Evolutionary conservation across 345 rosid genomes (phyloP).

Genomic region (Combretum micranthum): DNA sequence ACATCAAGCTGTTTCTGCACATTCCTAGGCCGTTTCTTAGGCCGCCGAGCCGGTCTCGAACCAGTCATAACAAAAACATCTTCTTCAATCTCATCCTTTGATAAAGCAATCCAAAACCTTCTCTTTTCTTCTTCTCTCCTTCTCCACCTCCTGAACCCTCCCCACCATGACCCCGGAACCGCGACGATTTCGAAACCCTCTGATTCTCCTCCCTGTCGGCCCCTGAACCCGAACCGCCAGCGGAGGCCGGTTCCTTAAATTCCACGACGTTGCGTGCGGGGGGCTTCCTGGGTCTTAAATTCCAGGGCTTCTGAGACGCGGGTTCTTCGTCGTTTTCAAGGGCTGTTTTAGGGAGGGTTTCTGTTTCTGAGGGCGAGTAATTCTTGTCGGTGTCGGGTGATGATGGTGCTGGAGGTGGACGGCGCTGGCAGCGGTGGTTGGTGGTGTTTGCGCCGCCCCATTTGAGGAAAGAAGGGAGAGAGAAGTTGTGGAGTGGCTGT

Average conservation of each 20-base stretch:
- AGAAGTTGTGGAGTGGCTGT: conserved; percentile 68
- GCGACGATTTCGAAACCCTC: conserved; percentile 51
- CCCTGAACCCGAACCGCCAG: conserved; percentile 10
- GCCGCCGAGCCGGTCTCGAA: conserved; percentile 70
- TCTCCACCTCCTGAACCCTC: conserved; percentile 6
- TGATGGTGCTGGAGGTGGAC: conserved; percentile 14
- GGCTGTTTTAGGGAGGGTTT: conserved; percentile 13
- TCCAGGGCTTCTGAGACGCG: conserved; percentile 55
- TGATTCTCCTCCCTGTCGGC: conserved; percentile 19
- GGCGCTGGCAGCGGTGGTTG: conserved; percentile 6
- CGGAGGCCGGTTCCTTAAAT: conserved; percentile 1
- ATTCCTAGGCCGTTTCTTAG: conserved; percentile 62
- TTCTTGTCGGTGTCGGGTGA: conserved; percentile 13
- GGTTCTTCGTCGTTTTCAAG: conserved; percentile 31
- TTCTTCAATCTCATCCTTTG: conserved; percentile 89
- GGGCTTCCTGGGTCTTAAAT: conserved; percentile 62
- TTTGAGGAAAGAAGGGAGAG: conserved; percentile 39
- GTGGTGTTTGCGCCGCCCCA: conserved; percentile 35
- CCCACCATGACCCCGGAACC: conserved; percentile 54
- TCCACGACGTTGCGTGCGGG: conserved; percentile 10
- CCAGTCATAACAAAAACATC: conserved; percentile 85
- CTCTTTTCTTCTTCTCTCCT: conserved; percentile 47
- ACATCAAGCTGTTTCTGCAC: conserved; percentile 81
- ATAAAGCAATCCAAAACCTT: conserved; percentile 65
- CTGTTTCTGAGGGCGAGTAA: conserved; percentile 5